Evolutionary conservation across 495 filamentous ascomycete genomes (phyloP), one percentile per base, ranked within the genome.

Genomic region (Penicillium turbatum): DNA sequence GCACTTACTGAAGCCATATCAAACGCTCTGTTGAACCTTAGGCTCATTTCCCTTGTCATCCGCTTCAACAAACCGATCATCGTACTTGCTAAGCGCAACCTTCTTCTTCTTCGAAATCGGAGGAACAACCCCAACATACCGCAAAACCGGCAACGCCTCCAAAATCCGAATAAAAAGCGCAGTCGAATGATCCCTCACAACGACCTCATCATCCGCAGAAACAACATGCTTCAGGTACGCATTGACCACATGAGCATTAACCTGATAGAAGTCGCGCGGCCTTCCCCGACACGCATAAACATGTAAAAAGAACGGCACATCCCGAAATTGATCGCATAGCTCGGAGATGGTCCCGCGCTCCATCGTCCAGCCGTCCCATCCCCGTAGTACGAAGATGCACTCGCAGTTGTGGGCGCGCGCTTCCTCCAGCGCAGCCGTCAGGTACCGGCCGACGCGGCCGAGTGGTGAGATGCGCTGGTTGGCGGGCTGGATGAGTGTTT

Each of bases 281-380:
- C 19, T 31, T 3, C 30, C 39, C 0, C 36, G 47, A 15, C 38
- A 30, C n/a, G 49, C 49, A 51, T 51, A 51, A 32, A 51, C 21
- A 6, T 34, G 49, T 7, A 51, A 13, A 0, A 6, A 35, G 8
- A 51, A 42, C 5, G 17, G 30, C 19, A 51, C 38, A 7, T 51
- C 39, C 12, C 7, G 21, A 17, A 42, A 43, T 2, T 26, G 3
- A 6, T 34, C 30, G 29, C 49, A 42, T 7, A 51, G 13, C 19
- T 42, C 30, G 2, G 8, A 9, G 6, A 51, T 34, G 19, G 38
- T 43, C 6, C 7, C 9, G 2, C 6, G 19, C 19, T 43, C 37
- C 2, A 38, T 51, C 5, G 49, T 51, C 49, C 38, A 51, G 12
- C 38, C 49, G 15, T 51, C 49, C 49, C 49, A 51, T 19, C 30